Base-by-base conservation (phyloP, 768 basidiomycete genomes). In the Trametes sanguinea region DNA sequence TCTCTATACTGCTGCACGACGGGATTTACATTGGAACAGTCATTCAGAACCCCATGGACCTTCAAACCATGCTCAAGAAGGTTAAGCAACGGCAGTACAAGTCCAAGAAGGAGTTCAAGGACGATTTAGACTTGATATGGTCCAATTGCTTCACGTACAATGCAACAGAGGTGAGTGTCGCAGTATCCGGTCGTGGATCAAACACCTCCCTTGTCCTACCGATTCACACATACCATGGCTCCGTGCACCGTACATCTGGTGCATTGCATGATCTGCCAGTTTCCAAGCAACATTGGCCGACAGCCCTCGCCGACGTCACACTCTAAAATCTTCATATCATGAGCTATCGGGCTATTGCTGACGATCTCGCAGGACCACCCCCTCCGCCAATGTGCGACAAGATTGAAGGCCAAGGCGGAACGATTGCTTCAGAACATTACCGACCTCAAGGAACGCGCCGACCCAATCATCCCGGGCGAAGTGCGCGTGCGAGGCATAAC, bases 41-140 rank as follows among this genome's bases (percentile, higher is more conserved):
- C 67, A 97, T 99, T 74, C 77, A 88, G 57, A 87, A 87, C 64
- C 95, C 97, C 4, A 99, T 99, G 97, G 97, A 99, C 78, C 80
- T 98, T 46, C 87, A 87, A 63, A 91, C 95, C 0, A 91, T 99
- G 84, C 81, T 89, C 54, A 94, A 88, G 82, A 95, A 95, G 76
- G 90, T 98, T 72, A 98, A 97, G 78, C 79, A 83, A 61, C 92
- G 91, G 72, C 83, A 85, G 51, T 98, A 97, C 83, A 95, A 95
- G 76, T 92, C 88, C 33, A 98, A 98, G 77, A 81, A 86, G 65
- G 92, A 95, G 69, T 98, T 99, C 76, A 89, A 89, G 65, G 89
- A 92, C 61, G 97, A 99, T 76, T 79, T 99, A 45, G 92, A 96
- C 67, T 84, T 98, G 63, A 98, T 99, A 67, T 99, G 97, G 97